Conservation (phyloP, 2,329 filamentous ascomycete species). For the Drechslera avenae region DNA sequence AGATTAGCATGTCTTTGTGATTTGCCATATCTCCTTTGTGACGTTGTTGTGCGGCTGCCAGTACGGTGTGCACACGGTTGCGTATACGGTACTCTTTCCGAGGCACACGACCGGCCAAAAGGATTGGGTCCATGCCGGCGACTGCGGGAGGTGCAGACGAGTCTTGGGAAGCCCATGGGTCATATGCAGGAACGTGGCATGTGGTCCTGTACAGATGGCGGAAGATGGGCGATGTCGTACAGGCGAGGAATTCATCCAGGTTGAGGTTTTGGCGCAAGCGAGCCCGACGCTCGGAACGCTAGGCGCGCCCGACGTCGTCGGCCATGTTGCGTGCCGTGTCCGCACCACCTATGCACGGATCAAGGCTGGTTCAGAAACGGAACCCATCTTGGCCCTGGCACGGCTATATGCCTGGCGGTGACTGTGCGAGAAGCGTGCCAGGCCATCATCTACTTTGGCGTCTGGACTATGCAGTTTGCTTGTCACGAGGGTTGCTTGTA, state of each 20-base stretch:
- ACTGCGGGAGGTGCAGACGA: constrained; percentile 2
- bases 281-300: neutral
- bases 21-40: neutral
- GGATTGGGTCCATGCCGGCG: neutral
- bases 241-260: constrained; percentile 1
- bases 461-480: neutral
- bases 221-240: constrained; percentile 3
- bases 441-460: too few relatives aligned
- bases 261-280: constrained; percentile 5
- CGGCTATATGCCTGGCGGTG: too few relatives aligned
- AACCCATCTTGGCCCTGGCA: too few relatives aligned
- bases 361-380: neutral
- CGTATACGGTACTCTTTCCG: neutral
- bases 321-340: constrained; percentile 2
- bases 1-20: neutral
- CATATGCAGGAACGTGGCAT: constrained; percentile 13
- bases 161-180: constrained; percentile 1
- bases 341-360: neutral
- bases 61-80: neutral
- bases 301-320: neutral
- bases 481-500: neutral
- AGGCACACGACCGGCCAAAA: neutral
- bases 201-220: neutral
- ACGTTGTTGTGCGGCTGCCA: neutral
- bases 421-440: too few relatives aligned